Conservation (phyloP, 1,139 yeast species). For the Geotrichum restrictum region DNA sequence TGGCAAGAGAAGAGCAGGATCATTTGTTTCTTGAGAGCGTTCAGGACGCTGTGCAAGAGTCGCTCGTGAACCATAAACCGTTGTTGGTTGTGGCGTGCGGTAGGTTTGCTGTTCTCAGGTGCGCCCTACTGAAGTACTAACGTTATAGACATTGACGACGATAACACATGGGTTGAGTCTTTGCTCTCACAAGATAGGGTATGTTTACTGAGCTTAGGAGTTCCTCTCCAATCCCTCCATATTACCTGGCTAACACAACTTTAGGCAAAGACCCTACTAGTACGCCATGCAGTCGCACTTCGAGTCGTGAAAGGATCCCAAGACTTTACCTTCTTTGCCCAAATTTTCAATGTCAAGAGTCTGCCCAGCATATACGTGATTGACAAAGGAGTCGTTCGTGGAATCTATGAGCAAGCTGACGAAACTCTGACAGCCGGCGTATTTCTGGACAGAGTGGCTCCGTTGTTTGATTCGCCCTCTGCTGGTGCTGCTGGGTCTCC, state of each 20-base stretch:
- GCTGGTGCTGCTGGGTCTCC: neutral
- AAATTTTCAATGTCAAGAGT: slow-evolving; percentile 46
- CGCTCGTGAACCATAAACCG: slow-evolving; percentile 8
- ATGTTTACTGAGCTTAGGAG: neutral
- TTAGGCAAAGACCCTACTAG: slow-evolving; percentile 12
- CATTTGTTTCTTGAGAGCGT: slow-evolving; percentile 9
- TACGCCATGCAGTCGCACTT: slow-evolving; percentile 42
- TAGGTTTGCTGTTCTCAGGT: slow-evolving; percentile 20
- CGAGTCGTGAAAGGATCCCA: slow-evolving; percentile 45
- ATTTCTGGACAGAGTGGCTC: slow-evolving; percentile 7
- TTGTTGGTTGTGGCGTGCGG: slow-evolving; percentile 13
- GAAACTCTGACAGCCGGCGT: neutral
- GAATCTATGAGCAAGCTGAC: slow-evolving; percentile 9
- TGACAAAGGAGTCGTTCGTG: slow-evolving; percentile 21
- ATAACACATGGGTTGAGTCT: slow-evolving; percentile 1
- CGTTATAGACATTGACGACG: neutral
- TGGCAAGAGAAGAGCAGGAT: neutral
- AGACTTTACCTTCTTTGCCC: slow-evolving; percentile 50
- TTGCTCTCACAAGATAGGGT: slow-evolving; percentile 6
- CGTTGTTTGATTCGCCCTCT: no score
- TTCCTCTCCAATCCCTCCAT: neutral
- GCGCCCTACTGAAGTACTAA: no score
- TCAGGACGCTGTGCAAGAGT: slow-evolving; percentile 10
- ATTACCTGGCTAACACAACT: neutral
- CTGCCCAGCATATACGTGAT: slow-evolving; percentile 53